Conservation (phyloP, 2,329 filamentous ascomycete species). For the Colletotrichum horii region DNA sequence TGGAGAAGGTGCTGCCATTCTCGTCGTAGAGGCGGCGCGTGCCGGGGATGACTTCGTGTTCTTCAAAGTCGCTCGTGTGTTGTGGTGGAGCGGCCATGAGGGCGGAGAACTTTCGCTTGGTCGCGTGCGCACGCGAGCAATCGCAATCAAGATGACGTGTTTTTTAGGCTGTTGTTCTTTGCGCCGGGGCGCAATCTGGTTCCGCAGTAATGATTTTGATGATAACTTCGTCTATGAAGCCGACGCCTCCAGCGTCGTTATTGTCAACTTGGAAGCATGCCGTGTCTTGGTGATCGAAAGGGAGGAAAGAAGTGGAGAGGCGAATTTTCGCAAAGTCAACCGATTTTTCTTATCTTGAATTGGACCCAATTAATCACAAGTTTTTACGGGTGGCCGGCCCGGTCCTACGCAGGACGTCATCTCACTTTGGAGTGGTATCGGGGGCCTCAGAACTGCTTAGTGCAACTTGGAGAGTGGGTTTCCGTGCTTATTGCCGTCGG, state of each 20-base stretch:
- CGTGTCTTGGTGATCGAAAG: not conserved
- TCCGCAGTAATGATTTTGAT: not conserved
- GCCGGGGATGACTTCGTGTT: slow-evolving; percentile 12
- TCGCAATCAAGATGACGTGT: not conserved
- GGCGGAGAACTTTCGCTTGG: not conserved
- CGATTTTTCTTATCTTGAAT: not conserved
- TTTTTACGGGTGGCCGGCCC: not conserved
- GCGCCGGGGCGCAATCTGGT: not conserved
- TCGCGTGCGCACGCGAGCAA: not conserved
- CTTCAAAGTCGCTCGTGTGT: not conserved
- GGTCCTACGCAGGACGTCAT: not conserved
- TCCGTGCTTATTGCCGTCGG: not conserved
- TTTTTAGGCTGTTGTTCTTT: not conserved
- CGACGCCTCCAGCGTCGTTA: slow-evolving; percentile 20
- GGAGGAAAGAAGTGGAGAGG: not conserved
- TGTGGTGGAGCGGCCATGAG: slow-evolving; percentile 13
- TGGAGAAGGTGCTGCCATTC: not conserved
- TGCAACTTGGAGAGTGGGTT: not conserved
- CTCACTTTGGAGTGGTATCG: not conserved
- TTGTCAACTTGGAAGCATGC: slow-evolving; percentile 13
- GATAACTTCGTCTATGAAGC: slow-evolving; percentile 7
- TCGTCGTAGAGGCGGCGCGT: slow-evolving; percentile 18
- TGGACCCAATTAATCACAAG: not conserved
- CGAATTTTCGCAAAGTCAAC: not conserved
- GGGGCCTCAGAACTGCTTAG: not conserved